These are phyloP conservation scores for Pyrus betulifolia DNA, from an alignment of 306 rosid genomes.

Conservation along the genomic window DNA sequence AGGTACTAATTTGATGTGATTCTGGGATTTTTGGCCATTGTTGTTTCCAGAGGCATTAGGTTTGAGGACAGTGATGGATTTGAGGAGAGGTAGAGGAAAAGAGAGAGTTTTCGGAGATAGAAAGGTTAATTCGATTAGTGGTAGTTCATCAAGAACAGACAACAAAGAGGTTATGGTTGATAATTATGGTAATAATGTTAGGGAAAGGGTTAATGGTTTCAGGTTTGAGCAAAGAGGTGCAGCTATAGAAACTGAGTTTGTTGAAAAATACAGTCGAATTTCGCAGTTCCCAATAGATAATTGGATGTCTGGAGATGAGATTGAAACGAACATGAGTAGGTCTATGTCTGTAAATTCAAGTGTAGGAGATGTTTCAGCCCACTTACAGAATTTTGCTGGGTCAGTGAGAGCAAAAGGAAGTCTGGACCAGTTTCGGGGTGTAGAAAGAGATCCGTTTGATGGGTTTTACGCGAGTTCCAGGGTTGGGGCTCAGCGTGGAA, in stretches of 20 bases:
- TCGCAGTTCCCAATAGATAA: conserved; percentile 16
- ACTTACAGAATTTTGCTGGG: neutral
- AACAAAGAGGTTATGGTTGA: conserved; percentile 10
- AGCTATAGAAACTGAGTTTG: conserved; percentile 12
- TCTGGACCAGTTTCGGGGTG: conserved; percentile 10
- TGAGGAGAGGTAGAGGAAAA: conserved; percentile 15
- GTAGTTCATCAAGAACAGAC: conserved; percentile 20
- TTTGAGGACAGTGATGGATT: conserved; percentile 15
- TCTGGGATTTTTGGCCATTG: neutral
- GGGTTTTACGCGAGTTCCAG: conserved; percentile 15
- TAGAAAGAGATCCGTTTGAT: conserved; percentile 20
- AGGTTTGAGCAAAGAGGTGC: conserved; percentile 18
- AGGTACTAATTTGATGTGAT: conserved; percentile 6
- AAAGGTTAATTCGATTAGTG: conserved; percentile 8
- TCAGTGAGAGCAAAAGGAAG: conserved; percentile 11
- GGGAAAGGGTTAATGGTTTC: conserved; percentile 21
- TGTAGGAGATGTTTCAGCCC: conserved; percentile 3
- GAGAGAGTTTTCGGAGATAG: conserved; percentile 21
- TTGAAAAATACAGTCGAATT: conserved; percentile 6
- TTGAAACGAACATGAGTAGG: conserved; percentile 9
- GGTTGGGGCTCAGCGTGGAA: conserved; percentile 12
- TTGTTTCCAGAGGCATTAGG: neutral
- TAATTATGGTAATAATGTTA: neutral
- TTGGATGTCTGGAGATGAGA: conserved; percentile 13
- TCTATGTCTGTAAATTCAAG: conserved; percentile 14